Percentiles rank a stretch among this genome's conserved stretches.
Conservation (phyloP, 2,329 filamentous ascomycete genomes). For the Hypoxylon rubiginosum region DNA sequence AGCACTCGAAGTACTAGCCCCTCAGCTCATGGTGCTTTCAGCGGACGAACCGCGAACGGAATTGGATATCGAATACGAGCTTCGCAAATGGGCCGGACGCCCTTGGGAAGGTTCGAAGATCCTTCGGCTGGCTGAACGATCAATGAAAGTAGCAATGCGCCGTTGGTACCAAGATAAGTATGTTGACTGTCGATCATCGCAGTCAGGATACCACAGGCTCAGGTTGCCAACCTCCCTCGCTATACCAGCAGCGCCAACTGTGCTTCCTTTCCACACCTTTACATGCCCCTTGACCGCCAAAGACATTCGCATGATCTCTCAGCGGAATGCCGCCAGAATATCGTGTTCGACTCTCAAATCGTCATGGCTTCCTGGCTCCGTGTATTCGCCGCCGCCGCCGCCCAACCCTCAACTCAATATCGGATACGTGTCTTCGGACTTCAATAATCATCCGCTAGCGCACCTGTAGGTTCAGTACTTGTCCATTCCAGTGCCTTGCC, state of each 20-base stretch:
- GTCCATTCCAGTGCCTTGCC: background rate
- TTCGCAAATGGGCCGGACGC: conserved; percentile 75
- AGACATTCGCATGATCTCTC: conserved; percentile 93
- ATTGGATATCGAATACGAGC: conserved; percentile 57
- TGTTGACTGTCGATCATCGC: conserved; percentile 69
- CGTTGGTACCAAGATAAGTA: conserved; percentile 91
- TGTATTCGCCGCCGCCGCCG: conserved; percentile 87
- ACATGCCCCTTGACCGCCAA: conserved; percentile 93
- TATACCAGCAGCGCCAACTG: conserved; percentile 89
- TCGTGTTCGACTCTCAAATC: conserved; percentile 89
- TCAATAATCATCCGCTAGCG: conserved; percentile 97
- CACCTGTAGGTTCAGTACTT: conserved; percentile 72
- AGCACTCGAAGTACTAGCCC: conserved; percentile 63
- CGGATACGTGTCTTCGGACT: conserved; percentile 97
- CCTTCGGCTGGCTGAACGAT: conserved; percentile 85
- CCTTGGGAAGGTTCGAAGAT: conserved; percentile 91
- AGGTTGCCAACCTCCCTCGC: conserved; percentile 79
- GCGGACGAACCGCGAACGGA: conserved; percentile 52
- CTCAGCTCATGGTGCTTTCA: conserved; percentile 61
- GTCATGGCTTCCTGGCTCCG: conserved; percentile 84
- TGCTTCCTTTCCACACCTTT: conserved; percentile 97
- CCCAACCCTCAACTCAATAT: conserved; percentile 88
- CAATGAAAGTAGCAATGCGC: conserved; percentile 81
- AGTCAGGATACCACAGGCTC: conserved; percentile 76
- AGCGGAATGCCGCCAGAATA: conserved; percentile 92